These are phyloP conservation scores for Magnaporthiopsis rhizophila DNA, from an alignment of 2,329 filamentous ascomycete species.

Conservation along the genomic window DNA sequence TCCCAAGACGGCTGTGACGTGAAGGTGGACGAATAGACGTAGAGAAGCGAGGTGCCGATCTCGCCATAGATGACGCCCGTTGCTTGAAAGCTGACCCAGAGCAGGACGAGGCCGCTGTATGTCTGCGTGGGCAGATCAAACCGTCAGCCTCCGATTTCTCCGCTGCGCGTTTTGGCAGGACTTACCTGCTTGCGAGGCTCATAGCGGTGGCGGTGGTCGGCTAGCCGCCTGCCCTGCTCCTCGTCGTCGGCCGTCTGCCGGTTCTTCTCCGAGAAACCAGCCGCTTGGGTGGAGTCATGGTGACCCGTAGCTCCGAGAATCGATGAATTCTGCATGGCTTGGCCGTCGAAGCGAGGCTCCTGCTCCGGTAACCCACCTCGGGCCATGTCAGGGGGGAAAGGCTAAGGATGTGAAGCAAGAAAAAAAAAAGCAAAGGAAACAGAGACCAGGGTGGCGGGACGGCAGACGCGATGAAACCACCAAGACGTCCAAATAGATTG, in stretches of 20 bases:
- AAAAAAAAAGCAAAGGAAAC: too few species aligned
- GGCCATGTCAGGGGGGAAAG: too few species aligned
- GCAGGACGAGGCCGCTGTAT: conserved; percentile 16
- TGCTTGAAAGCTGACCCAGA: conserved; percentile 52
- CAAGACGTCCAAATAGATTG: too few species aligned
- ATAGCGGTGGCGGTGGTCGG: conserved; percentile 10
- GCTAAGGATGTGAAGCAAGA: too few species aligned
- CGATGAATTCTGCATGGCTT: neutral
- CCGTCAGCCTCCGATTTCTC: too few species aligned
- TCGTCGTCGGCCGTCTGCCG: conserved; percentile 9
- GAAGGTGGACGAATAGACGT: conserved; percentile 65
- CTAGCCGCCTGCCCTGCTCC: conserved; percentile 13
- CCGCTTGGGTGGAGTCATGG: too few species aligned
- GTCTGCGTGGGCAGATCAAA: conserved; percentile 10
- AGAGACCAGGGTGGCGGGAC: too few species aligned
- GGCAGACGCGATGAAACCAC: too few species aligned
- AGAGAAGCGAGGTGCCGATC: conserved; percentile 57
- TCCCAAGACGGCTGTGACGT: conserved; percentile 43
- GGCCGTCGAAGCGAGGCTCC: neutral
- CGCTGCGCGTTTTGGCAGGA: neutral
- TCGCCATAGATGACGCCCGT: conserved; percentile 63
- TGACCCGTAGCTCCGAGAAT: too few species aligned
- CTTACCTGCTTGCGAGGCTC: conserved; percentile 15
- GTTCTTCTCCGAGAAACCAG: conserved; percentile 1
- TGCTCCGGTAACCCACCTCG: too few species aligned